Evolutionary conservation across 176 grass and related monocot species (phyloP).

Genomic region (Carex myosuroides): DNA sequence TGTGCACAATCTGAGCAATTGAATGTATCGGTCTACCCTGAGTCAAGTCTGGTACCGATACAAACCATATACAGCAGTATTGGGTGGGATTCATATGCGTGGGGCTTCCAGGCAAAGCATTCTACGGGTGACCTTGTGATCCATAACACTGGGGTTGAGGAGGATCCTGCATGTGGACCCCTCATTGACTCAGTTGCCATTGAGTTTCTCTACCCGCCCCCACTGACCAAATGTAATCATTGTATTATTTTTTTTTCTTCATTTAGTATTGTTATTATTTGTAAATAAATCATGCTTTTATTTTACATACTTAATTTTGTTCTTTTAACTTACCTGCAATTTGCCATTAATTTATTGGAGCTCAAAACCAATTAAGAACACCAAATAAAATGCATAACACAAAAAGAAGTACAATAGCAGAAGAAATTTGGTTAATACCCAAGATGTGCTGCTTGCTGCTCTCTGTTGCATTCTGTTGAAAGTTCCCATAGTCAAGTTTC

Average conservation of each 20-base stretch:
- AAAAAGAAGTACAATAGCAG: background rate
- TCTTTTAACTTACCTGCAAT: background rate
- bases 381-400: background rate
- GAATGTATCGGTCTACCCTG: slow-evolving; percentile 66
- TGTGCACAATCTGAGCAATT: slow-evolving; percentile 72
- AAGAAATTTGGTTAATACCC: background rate
- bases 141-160: slow-evolving; percentile 76
- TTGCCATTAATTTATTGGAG: background rate
- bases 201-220: slow-evolving; percentile 45
- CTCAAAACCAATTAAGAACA: background rate
- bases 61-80: slow-evolving; percentile 75
- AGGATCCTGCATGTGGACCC: slow-evolving; percentile 78
- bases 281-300: background rate
- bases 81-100: slow-evolving; percentile 84
- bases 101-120: slow-evolving; percentile 64
- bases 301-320: background rate
- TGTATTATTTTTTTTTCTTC: background rate
- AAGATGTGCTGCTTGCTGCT: background rate
- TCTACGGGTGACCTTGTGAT: slow-evolving; percentile 37
- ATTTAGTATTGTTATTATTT: background rate
- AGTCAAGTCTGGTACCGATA: slow-evolving; percentile 55
- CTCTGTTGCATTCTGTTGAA: background rate
- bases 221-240: slow-evolving; percentile 15
- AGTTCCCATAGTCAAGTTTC: background rate
- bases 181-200: slow-evolving; percentile 75